Base-by-base conservation (phyloP, 371 early-diverging fungal species). In the Syncephalis plumigaleata region DNA sequence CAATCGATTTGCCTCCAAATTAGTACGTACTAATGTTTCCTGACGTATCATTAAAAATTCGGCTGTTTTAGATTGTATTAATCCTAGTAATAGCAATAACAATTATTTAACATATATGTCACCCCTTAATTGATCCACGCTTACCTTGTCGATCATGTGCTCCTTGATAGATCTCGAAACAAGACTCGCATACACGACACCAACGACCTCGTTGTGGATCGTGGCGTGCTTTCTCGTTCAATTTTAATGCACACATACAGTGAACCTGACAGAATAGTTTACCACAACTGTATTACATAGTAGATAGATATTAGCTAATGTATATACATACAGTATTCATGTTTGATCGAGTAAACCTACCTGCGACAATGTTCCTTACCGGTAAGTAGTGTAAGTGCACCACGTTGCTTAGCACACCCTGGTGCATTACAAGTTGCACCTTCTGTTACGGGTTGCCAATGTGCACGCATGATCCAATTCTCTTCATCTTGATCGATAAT, bases 1-100 rank as follows among this genome's bases (percentile, higher is more conserved):
- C 7, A 90, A 59, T 45, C 86, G 73, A 57, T 89, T 93, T 15
- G 73, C 73, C 46, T 90, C 91, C 44, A 93, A 54, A 50, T 72
- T 31, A 7, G 31, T 31, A 7, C 31, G 31, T 11, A 31, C 31
- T 31, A 71, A 3, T 80, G 71, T 36, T 67, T 65, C 42, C 81
- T 82, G 9, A 78, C 70, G 8, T 67, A 66, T 42, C 60, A 67
- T 70, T 26, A 70, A 49, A 55, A 85, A 87, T 11, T 48, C 45
- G 0, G 62, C 58, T 5, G 81, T 77, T 40, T 59, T 59, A 21
- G 49, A 64, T 17, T 75, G 64, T 16, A 59, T 64, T 9, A 56
- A 67, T 4, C 70, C 71, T 53, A 21, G n/a, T 49, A 27, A 44
- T 40, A 26, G n/a, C n/a, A n/a, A n/a, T n/a, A n/a, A n/a, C n/a